Evolutionary conservation across 2,329 filamentous ascomycete genomes (phyloP), one percentile per base, ranked within the genome.

Genomic region (Ophiostoma himal-ulmi): DNA sequence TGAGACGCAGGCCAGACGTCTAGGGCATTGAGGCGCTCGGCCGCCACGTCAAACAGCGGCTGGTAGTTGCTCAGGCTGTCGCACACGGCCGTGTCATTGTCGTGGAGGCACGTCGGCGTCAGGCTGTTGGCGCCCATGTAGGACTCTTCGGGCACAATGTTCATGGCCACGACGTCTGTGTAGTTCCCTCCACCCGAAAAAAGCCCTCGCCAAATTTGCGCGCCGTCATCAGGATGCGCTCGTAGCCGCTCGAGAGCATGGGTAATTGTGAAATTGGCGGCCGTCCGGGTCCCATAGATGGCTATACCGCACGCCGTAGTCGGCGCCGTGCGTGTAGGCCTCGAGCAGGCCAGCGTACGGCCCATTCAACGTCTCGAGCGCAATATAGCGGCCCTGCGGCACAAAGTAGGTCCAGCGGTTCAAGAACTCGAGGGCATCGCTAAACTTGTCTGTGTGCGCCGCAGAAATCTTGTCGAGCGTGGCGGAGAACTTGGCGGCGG

Each of bases 131-230:
- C 71, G 22, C 72, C 71, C 68, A 71, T 69, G 57, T 71, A 72
- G 14, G 41, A 37, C 66, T 70, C 22, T 54, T 73, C 71, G 22
- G 71, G 71, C 14, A 73, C 68, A 20, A 73, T 80, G 34, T 88
- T 88, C 65, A 90, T 81, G 0, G 85, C 84, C 70, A 88, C 82
- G n/a, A 91, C 82, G 1, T 81, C 79, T 0, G 82, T 82, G 11
- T 86, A 82, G 66, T 85, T 83, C 30, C 83, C 85, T 83, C 30
- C 83, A 81, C 0, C 87, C 88, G 0, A 90, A 77, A 77, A 75
- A 86, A 90, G 13, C 88, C 88, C 52, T 84, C 82, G 2, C 88
- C 81, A 73, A 90, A 91, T 68, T 86, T 82, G 69, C 85, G 81
- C 1, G 87, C 87, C 4, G 87, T 88, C 75, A 89, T 85, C 7